phyloP scores from a whole-genome alignment of 495 filamentous ascomycete species.

The Penicillium manginii region DNA sequence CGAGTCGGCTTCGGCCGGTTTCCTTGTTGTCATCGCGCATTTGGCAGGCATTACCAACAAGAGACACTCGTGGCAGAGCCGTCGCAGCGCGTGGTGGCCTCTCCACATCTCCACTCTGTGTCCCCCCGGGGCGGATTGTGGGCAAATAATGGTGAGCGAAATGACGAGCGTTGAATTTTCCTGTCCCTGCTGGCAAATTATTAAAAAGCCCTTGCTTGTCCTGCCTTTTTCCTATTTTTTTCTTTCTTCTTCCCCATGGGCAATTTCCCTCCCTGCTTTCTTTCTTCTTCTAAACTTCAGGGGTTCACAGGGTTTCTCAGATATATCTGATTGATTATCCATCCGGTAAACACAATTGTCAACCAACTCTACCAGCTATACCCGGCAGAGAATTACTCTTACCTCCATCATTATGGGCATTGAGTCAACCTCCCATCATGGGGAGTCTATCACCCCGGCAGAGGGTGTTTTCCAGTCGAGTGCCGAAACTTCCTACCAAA shows the following conservation, averaged over 20 bases:
- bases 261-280: constrained; percentile 7
- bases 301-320: background rate
- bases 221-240: constrained; percentile 9
- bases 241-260: constrained; percentile 24
- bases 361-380: background rate
- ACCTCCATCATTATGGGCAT: constrained; percentile 34
- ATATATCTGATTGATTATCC: background rate
- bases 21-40: constrained; percentile 1
- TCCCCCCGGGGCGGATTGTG: background rate
- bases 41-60: background rate
- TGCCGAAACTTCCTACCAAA: constrained; percentile 30
- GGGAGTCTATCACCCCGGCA: constrained; percentile 43
- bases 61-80: constrained; percentile 3
- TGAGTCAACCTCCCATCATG: constrained; percentile 40
- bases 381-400: background rate
- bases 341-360: background rate
- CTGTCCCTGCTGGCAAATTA: constrained; percentile 15
- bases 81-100: constrained; percentile 17
- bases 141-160: constrained; percentile 7
- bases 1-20: constrained; percentile 25
- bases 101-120: constrained; percentile 30
- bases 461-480: constrained; percentile 18
- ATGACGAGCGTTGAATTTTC: constrained; percentile 9
- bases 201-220: constrained; percentile 24
- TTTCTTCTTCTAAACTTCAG: constrained; percentile 4